These are phyloP conservation scores for Ophiostoma perfectum DNA, from an alignment of 2,329 filamentous ascomycete genomes.

Conservation along the genomic window DNA sequence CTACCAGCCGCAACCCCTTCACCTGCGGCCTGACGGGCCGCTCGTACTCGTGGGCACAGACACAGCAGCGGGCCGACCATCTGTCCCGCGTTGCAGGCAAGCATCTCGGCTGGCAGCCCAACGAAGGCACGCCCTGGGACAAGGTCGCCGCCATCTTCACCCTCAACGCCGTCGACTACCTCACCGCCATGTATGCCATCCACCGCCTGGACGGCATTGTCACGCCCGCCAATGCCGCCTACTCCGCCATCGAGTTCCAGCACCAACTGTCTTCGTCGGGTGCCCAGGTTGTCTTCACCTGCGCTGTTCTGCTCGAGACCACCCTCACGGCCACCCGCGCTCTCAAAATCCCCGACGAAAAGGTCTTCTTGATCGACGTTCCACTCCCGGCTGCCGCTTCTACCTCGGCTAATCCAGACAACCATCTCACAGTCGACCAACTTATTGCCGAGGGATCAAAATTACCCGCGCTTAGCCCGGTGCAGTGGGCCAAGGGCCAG, in stretches of 20 bases:
- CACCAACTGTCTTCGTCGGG: constrained; percentile 62
- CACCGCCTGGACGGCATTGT: constrained; percentile 56
- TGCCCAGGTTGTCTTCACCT: constrained; percentile 65
- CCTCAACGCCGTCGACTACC: constrained; percentile 63
- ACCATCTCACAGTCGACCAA: constrained; percentile 53
- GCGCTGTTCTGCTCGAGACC: constrained; percentile 55
- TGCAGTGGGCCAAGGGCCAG: constrained; percentile 51
- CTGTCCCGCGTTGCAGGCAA: constrained; percentile 50
- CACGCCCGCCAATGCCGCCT: constrained; percentile 65
- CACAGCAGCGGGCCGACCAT: constrained; percentile 23
- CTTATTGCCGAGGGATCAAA: constrained; percentile 44
- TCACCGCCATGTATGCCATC: constrained; percentile 48
- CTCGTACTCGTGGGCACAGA: constrained; percentile 24
- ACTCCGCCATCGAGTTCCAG: constrained; percentile 59
- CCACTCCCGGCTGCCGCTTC: constrained; percentile 36
- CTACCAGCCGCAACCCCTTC: constrained; percentile 43
- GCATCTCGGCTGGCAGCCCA: constrained; percentile 64
- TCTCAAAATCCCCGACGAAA: constrained; percentile 54
- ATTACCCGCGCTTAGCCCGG: constrained; percentile 41
- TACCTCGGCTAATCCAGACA: background rate
- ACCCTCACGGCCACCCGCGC: constrained; percentile 58
- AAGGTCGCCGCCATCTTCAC: constrained; percentile 69
- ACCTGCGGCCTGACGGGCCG: constrained; percentile 29
- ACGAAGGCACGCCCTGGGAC: constrained; percentile 67
- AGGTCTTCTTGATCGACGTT: constrained; percentile 61